Evolutionary conservation across 2,329 filamentous ascomycete species (phyloP), one percentile per base, ranked within the genome.

Genomic region (Keithomyces neogunnii): DNA sequence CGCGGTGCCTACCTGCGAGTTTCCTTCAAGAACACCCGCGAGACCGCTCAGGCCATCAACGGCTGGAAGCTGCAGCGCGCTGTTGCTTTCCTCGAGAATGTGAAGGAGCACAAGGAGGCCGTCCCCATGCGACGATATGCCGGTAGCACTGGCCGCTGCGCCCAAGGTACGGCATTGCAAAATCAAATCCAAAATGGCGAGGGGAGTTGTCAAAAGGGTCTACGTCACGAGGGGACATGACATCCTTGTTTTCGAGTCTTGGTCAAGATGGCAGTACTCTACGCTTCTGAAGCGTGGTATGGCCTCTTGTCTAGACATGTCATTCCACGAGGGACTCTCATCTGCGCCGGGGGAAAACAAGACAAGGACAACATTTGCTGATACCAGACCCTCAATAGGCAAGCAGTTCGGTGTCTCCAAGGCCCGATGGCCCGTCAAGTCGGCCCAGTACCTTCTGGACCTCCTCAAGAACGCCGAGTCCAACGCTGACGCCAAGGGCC

Each of bases 1-100:
- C 91, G 93, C 78, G 93, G 95, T 77, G 90, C 91, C 74, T 99
- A 97, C 84, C 88, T 99, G 69, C 90, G 93, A 73, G 92, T 97
- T 67, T 95, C 89, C 67, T 99, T 96, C 89, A 99, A 99, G 87
- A 99, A 99, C 86, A 99, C 93, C 73, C 90, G 93, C 72, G 95
- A 99, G 83, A 96, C 92, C 64, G 93, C 95, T 62, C 93, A 97
- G 82, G 91, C 91, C 69, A 96, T 99, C 85, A 97, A 93, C 79
- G 92, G 92, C 78, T 96, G 90, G 90, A 96, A 96, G 82, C 74
- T 97, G 71, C 82, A 89, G 78, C 91, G 93, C 71, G 93, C 93
- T 69, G 78, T 96, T 65, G 85, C 85, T 72, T 99, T 95, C 86
- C 89, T 99, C 72, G 89, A 96, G 82, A 97, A 99, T 76, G 93